phyloP scores from a whole-genome alignment of 2,329 filamentous ascomycete species.

The Arachnomyces sp. region DNA sequence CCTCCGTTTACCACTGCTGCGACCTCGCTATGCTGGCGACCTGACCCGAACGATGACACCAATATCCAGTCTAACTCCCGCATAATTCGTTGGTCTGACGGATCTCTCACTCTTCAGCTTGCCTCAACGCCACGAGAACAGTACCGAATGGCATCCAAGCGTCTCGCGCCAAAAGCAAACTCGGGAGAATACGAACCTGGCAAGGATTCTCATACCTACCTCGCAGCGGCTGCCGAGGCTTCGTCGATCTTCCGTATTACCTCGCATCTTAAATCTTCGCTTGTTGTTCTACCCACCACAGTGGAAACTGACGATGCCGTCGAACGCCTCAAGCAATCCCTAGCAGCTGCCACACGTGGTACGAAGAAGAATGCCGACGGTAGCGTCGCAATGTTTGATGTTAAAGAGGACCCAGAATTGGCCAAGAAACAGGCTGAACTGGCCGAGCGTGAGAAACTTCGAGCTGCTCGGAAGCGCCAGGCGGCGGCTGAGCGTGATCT shows the following conservation, averaged over 20 bases:
- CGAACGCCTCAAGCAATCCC: constrained; percentile 52
- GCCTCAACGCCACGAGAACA: constrained; percentile 55
- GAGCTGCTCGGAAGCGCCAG: constrained; percentile 47
- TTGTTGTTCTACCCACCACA: constrained; percentile 50
- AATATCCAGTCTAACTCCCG: constrained; percentile 59
- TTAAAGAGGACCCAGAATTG: constrained; percentile 57
- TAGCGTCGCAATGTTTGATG: constrained; percentile 49
- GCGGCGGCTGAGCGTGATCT: constrained; percentile 49
- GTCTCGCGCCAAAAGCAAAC: constrained; percentile 47
- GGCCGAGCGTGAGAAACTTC: constrained; percentile 51
- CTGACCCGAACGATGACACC: constrained; percentile 51
- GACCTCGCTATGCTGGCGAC: constrained; percentile 59
- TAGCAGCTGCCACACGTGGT: constrained; percentile 49
- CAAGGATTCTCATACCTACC: constrained; percentile 57
- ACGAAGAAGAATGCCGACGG: constrained; percentile 45
- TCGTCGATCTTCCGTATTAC: constrained; percentile 53
- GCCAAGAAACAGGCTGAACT: constrained; percentile 53
- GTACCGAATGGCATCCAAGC: constrained; percentile 52
- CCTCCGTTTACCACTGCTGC: constrained; percentile 58
- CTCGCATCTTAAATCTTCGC: constrained; percentile 54
- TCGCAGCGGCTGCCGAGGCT: constrained; percentile 52
- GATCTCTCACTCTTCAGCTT: constrained; percentile 58
- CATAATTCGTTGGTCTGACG: constrained; percentile 60
- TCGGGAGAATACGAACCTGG: constrained; percentile 42
- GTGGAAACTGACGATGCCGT: constrained; percentile 54